Conservation (phyloP, 1,284 basidiomycete genomes). For the Heterobasidion occidentale region DNA sequence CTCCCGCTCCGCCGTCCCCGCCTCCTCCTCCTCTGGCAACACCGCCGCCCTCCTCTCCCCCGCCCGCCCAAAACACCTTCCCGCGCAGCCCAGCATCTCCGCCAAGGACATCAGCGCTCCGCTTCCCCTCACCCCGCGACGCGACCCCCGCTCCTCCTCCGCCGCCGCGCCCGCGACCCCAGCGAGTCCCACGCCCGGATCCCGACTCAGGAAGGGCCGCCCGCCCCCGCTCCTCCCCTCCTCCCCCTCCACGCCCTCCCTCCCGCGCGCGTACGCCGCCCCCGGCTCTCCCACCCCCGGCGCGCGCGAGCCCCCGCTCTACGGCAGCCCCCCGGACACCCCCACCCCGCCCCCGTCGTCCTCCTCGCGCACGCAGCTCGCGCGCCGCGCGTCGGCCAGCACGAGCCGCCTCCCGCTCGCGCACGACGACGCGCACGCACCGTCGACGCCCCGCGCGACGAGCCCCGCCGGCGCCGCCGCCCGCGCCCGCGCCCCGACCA, state of each 20-base stretch:
- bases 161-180: not conserved
- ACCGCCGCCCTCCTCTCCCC: conserved; percentile 33
- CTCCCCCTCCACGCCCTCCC: conserved; percentile 9
- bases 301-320: not conserved
- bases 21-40: conserved; percentile 33
- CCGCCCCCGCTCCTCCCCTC: conserved; percentile 9
- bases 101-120: conserved; percentile 37
- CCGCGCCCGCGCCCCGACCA: conserved; percentile 15
- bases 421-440: conserved; percentile 16
- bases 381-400: conserved; percentile 23
- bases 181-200: not conserved
- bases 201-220: conserved; percentile 7
- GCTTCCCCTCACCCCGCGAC: conserved; percentile 21
- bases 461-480: too few relatives aligned
- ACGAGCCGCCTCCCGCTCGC: conserved; percentile 31
- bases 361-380: conserved; percentile 31
- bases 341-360: conserved; percentile 31
- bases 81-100: not conserved
- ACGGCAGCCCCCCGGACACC: conserved; percentile 28
- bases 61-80: conserved; percentile 22
- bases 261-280: not conserved
- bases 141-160: not conserved
- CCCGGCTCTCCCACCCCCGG: not conserved
- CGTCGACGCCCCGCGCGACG: conserved; percentile 12
- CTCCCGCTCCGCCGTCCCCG: conserved; percentile 40